Evolutionary conservation across 139 green algal species (phyloP), one percentile per base, ranked within the genome.

Genomic region (Nannochloris sp.): DNA sequence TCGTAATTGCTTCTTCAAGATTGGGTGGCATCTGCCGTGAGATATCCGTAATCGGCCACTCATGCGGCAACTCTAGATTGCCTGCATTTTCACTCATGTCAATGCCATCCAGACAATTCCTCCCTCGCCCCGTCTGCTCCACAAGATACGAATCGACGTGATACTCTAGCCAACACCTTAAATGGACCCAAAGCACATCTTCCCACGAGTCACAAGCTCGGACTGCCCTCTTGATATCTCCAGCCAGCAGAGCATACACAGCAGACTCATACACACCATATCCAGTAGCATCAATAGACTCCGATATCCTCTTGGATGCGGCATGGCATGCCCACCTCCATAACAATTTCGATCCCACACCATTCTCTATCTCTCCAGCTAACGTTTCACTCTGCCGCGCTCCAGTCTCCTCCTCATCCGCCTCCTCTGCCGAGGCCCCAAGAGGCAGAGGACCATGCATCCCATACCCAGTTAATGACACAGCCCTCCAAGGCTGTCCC

Each of bases 321-420:
- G 81, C 71, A 25, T 70, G 72, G 64, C 76, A 84, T 14, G 76
- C 62, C 83, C 82, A 90, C 40, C 79, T 81, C 86, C 86, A 93
- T 16, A 88, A 64, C 34, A 63, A 73, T 48, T 75, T 72, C n/a
- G 55, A 51, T 25, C 55, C 70, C 9, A 59, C 37, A 2, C 79
- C 76, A 40, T 50, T 40, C 7, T 70, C 64, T 44, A 69, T 57
- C 50, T 77, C 70, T n/a, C 25, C 46, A 8, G 70, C 70, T 57
- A 77, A 23, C 25, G 87, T 78, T 3, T 71, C 64, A 2, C 75
- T 70, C 61, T 88, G 72, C 25, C 78, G 69, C 55, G 82, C 78
- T 8, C 61, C 64, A n/a, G 36, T 44, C 10, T 59, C 68, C 53
- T 57, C 18, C 9, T 44, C 40, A 19, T 74, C 68, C 1, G 29